phyloP scores from a whole-genome alignment of 192 early-diverging fungal species.

The Entophlyctis helioformis region DNA sequence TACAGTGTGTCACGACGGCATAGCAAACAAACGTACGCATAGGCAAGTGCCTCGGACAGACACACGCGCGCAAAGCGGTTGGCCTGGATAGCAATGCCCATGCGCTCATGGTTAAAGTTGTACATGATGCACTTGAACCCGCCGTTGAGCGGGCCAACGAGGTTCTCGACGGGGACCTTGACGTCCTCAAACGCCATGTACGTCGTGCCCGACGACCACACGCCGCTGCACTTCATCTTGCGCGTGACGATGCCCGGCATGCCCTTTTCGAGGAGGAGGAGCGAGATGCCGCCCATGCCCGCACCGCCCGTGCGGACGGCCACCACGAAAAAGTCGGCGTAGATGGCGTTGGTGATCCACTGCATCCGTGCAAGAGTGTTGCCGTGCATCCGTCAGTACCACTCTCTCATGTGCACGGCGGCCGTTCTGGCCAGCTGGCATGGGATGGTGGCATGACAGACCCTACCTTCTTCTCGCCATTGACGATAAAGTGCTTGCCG shows the following conservation, averaged over 20 bases:
- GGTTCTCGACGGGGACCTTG: slow-evolving; percentile 54
- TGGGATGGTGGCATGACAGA: no score
- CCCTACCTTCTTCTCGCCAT: slow-evolving; percentile 68
- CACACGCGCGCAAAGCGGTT: slow-evolving; percentile 70
- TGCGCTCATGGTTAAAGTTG: slow-evolving; percentile 42
- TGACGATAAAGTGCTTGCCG: slow-evolving; percentile 49
- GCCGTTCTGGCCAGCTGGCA: no score
- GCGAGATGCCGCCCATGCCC: slow-evolving; percentile 59
- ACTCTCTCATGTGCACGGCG: neutral
- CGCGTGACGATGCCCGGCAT: slow-evolving; percentile 49
- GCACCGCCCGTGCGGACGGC: slow-evolving; percentile 61
- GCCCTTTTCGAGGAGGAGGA: slow-evolving; percentile 51
- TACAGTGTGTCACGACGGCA: slow-evolving; percentile 49
- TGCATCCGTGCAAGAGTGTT: no score
- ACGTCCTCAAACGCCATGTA: slow-evolving; percentile 64
- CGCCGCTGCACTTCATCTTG: slow-evolving; percentile 63
- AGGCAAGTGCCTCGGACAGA: no score
- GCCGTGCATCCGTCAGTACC: no score
- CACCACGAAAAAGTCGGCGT: slow-evolving; percentile 62
- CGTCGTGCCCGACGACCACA: slow-evolving; percentile 61
- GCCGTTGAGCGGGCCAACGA: slow-evolving; percentile 65
- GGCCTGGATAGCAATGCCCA: slow-evolving; percentile 52
- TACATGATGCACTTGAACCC: slow-evolving; percentile 63
- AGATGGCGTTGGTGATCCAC: slow-evolving; percentile 9
- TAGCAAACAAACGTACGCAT: no score